Base-by-base conservation (phyloP, 805 yeast genomes). In the Sungouiella thailandica region DNA sequence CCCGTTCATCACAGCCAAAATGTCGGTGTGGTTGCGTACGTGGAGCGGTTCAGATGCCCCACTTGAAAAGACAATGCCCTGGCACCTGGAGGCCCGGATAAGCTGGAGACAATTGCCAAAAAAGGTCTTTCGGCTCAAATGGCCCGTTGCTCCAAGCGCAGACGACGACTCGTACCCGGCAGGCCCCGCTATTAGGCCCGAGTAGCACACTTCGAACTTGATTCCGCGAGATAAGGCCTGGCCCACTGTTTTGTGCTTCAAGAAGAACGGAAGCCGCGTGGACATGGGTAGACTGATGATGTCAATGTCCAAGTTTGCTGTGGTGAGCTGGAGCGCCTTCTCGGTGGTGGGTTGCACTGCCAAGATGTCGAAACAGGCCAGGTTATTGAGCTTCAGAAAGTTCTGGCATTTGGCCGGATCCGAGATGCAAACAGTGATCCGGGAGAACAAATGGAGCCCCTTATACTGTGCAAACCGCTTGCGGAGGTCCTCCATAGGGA, bases 151-250 rank as follows among this genome's bases (percentile, higher is more conserved):
- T 37, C 43, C 54, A 24, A 49, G 35, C 7, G 44, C 46, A 25
- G 42, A 34, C 18, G 46, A 40, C 31, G 35, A 41, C 36, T 29
- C 42, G 41, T 52, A 54, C 23, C 60, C 62, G 5, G 57, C 58
- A 7, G 58, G 43, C 8, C 59, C 71, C 4, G 62, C 58, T 23
- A 83, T 57, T 27, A 79, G 66, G 20, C 75, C 65, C 6, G 73
- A 55, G 58, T 90, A 90, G 29, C 76, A 70, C 7, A 93, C 70
- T 53, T 93, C 98, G 43, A 93, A 74, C 44, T 78, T 77, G 17
- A 87, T 73, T 2, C 97, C 97, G 32, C 87, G 74, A 13, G 80
- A 81, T 3, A 85, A 68, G 1, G 95, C 96, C 26, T 87, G 78
- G 27, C 96, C 83, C 7, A 87, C 70, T 1, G 86, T 77, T 48